Base-by-base conservation (phyloP, 257 asterid species). In the Jasminum sambac region DNA sequence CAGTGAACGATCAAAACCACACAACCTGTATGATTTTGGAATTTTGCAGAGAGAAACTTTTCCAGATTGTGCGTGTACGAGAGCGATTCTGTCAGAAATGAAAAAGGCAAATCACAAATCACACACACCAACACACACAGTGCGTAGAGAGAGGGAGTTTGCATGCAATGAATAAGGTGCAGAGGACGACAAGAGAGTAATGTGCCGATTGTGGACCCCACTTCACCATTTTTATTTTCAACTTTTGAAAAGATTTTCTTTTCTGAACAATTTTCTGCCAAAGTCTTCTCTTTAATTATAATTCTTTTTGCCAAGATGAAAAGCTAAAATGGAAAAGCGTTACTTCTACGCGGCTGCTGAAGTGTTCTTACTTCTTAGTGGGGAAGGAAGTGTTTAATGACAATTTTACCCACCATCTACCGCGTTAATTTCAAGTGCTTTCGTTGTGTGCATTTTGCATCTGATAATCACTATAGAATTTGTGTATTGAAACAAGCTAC, bases 181-280 rank as follows among this genome's bases (percentile, higher is more conserved):
- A 52, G 71, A 46, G 72, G 40, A 12, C 12, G 75, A 68, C 72
- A 66, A 75, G 70, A 46, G 55, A 63, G 58, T 0, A 41, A 9
- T 65, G 83, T 68, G 79, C 66, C 70, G 80, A 44, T 63, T 8
- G 79, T 74, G 79, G 86, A 77, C 66, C 88, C 74, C 30, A 6
- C 24, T 41, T 62, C 21, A 21, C 26, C 40, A 8, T 4, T 38
- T 19, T 9, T 14, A 17, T 14, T 39, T 8, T n/a, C 36, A 1
- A 30, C 1, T 30, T 30, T 30, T 30, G 36, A 1, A 1, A 7
- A 21, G 55, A 52, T n/a, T 36, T 68, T 21, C 12, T 10, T 26
- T 14, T 21, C 34, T 38, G 8, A 4, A n/a, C 60, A 52, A 9
- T 21, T 55, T 55, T 19, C 36, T 26, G 62, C 8, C 14, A 55